Evolutionary conservation across 2,329 filamentous ascomycete genomes (phyloP).

Genomic region (Gyromitra esculenta): DNA sequence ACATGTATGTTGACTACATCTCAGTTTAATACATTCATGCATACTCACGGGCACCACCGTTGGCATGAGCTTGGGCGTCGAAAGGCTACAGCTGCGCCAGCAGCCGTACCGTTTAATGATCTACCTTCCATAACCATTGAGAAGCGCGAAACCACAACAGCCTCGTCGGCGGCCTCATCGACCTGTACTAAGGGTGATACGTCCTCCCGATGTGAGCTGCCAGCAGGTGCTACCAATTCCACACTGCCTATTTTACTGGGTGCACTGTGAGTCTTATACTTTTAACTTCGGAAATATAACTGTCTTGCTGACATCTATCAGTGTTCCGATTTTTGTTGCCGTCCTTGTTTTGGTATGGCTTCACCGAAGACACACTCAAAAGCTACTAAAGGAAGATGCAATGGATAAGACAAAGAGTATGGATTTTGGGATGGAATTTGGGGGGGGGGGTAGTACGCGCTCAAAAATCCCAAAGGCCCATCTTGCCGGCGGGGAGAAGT

Average conservation of each 20-base stretch:
- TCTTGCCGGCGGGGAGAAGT: conserved; percentile 60
- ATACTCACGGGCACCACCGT: conserved; percentile 43
- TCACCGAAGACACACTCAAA: conserved; percentile 79
- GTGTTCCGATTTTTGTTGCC: conserved; percentile 77
- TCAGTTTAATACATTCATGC: conserved; percentile 33
- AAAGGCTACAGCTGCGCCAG: conserved; percentile 16
- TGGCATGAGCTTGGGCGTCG: conserved; percentile 41
- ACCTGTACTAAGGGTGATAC: conserved; percentile 61
- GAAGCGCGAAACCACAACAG: conserved; percentile 30
- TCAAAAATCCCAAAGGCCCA: conserved; percentile 54
- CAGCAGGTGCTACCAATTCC: conserved; percentile 66
- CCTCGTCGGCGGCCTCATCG: conserved; percentile 53
- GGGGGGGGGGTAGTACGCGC: conserved; percentile 58
- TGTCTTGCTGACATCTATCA: conserved; percentile 60
- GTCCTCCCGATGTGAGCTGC: conserved; percentile 67
- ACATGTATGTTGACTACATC: neutral
- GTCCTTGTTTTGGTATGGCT: conserved; percentile 76
- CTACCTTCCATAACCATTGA: conserved; percentile 19
- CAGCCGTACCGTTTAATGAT: conserved; percentile 15
- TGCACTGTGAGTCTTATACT: conserved; percentile 70
- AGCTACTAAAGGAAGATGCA: conserved; percentile 77
- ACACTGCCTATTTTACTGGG: conserved; percentile 75
- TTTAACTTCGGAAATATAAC: no score
- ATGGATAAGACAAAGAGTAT: conserved; percentile 89
- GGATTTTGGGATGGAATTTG: conserved; percentile 83